Evolutionary conservation across 768 basidiomycete genomes (phyloP), one percentile per base, ranked within the genome.

Genomic region (Phlebiopsis flavidoalba): DNA sequence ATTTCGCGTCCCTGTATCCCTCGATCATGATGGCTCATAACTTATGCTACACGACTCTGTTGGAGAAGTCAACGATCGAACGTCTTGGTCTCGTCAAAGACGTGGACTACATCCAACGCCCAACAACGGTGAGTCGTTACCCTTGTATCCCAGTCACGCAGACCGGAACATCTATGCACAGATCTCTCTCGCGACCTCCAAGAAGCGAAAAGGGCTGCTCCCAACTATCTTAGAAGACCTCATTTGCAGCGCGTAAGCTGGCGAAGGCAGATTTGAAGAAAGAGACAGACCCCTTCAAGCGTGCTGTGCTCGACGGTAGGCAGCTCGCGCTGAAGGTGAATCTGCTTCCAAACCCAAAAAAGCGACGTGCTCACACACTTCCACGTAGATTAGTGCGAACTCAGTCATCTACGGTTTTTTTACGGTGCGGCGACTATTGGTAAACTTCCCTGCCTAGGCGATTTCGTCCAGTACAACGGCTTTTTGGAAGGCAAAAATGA

Each of bases 11-110:
- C 1, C 81, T 99, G 62, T 99, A 99, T 74, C 97, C 97, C 3
- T 98, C 97, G 0, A 98, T 99, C 75, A 99, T 99, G 97, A 98
- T 98, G 95, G 97, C 96, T 2, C 97, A 99, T 74, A 99, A 99
- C 70, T 77, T 99, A 0, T 99, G 97, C 72, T 99, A 98, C 70
- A 98, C 97, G 0, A 98, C 97, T 0, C 79, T 98, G n/a, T 73
- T 98, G 40, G 92, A 97, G 63, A 89, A 85, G 70, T 48, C 60
- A 5, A 89, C 88, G 0, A 88, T 96, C 12, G 89, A 93, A 19
- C 82, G 90, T 19, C 76, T 98, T 14, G 75, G 79, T 8, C 79
- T 98, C 19, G 83, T 84, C 36, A 93, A 90, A 70, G 93, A 91
- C 63, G 80, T 86, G 7, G 96, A 99, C 73, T 99, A 97, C 69